Conservation (phyloP, 306 rosid species). For the Prunus kanzakura region DNA sequence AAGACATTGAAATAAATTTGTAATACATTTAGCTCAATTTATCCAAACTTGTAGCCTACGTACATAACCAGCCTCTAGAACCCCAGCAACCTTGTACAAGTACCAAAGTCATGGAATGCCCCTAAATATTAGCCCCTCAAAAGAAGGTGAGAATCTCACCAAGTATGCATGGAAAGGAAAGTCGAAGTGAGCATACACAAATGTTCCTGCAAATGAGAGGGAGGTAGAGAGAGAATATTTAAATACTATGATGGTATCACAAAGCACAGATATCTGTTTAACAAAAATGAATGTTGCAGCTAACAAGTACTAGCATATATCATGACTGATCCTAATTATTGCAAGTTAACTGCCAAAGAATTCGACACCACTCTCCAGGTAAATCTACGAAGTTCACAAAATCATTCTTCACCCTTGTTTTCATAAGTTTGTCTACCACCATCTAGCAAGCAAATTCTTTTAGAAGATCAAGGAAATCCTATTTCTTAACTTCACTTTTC, state of each 20-base stretch:
- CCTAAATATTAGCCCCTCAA: background rate
- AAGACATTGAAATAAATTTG: background rate
- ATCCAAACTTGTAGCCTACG: background rate
- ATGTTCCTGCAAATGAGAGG: conserved; percentile 5
- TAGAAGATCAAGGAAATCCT: background rate
- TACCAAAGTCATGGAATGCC: background rate
- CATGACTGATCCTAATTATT: background rate
- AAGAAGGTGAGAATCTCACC: background rate
- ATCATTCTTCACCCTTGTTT: background rate
- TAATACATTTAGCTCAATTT: background rate
- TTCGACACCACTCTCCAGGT: background rate
- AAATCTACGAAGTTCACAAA: background rate
- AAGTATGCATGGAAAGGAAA: background rate
- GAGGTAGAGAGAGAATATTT: background rate
- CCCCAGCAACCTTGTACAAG: conserved; percentile 6
- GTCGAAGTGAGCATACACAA: background rate
- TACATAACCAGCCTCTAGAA: background rate
- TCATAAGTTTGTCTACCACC: background rate
- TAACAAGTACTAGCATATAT: background rate
- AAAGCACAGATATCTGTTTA: background rate
- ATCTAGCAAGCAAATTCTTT: background rate
- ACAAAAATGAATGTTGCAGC: background rate
- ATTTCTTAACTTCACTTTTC: background rate
- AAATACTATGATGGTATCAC: background rate
- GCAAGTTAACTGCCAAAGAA: background rate